phyloP scores from a whole-genome alignment of 495 filamentous ascomycete genomes.

The Evansstolkia leycettana region DNA sequence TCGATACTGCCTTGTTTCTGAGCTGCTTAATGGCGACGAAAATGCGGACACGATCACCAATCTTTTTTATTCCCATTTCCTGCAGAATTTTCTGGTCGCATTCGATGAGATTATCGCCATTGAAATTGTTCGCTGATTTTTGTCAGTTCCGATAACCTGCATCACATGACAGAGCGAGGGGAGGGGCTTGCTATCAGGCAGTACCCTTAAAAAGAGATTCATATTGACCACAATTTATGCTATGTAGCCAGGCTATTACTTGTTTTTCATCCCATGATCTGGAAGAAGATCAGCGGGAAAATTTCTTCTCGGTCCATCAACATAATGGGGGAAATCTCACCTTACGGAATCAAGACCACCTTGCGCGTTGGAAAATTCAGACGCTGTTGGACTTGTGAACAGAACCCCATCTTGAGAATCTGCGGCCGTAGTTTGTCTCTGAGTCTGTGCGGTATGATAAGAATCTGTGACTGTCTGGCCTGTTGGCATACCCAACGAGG shows the following conservation, averaged over 20 bases:
- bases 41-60: conserved; percentile 93
- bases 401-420: conserved; percentile 45
- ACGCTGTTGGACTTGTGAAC: conserved; percentile 82
- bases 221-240: conserved; percentile 87
- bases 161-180: neutral
- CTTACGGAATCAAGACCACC: conserved; percentile 48
- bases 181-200: conserved; percentile 1
- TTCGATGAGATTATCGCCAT: conserved; percentile 89
- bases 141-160: conserved; percentile 7
- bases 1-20: conserved; percentile 69
- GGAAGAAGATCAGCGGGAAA: conserved; percentile 11
- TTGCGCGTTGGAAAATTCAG: conserved; percentile 77
- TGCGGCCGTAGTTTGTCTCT: conserved; percentile 41
- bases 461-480: conserved; percentile 39
- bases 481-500: conserved; percentile 46
- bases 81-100: conserved; percentile 94
- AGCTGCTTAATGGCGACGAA: conserved; percentile 88
- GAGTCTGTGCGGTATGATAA: conserved; percentile 35
- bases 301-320: conserved; percentile 11
- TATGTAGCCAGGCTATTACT: conserved; percentile 80
- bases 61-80: conserved; percentile 96
- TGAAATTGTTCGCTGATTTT: conserved; percentile 72
- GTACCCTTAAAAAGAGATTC: conserved; percentile 75
- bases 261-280: conserved; percentile 83
- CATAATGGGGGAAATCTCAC: conserved; percentile 22